Base-by-base conservation (phyloP, 805 yeast species). In the Nakazawaea sp. region DNA sequence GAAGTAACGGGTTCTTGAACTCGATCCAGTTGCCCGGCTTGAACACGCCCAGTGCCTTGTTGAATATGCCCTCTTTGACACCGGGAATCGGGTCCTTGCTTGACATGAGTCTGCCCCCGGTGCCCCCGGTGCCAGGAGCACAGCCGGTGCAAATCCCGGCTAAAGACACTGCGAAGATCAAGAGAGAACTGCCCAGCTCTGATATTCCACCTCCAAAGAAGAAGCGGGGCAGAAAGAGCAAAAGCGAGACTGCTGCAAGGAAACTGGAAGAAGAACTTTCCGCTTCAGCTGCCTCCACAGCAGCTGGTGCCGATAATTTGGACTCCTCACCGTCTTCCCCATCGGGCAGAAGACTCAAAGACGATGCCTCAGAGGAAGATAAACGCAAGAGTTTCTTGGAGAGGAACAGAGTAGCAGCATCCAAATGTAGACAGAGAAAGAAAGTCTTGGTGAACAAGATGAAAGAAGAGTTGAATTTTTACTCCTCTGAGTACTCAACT, bases 351-450 rank as follows among this genome's bases (percentile, higher is more conserved):
- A 18, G 75, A 75, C 51, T 78, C 71, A 12, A 68, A 68, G 2
- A 70, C 68, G 43, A 64, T 53, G 32, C 72, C 66, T 45, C 78
- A 45, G 72, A 82, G 52, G 94, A 82, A 47, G 78, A 80, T 50
- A 87, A 84, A 52, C 72, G 97, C 18, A 75, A 76, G 52, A 78
- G 71, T 48, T 90, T 90, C 48, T 59, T 92, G 45, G 98, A 92
- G 55, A 70, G 97, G 48, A 92, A 92, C 58, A 69, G 98, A 42
- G 78, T 90, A 10, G 98, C 98, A 0, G 98, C 98, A 0, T 80
- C 94, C n/a, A 89, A 88, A 55, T 92, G 97, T 64, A 75, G 98
- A 45, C 94, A 84, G 60, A 73, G 97, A 23, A 92, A 92, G 68
- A 92, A 92, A 64, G 87, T 85, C 54, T 81, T 82, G 67, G 73